phyloP scores from a whole-genome alignment of 805 yeast species.

The Torulaspora microellipsoides region DNA sequence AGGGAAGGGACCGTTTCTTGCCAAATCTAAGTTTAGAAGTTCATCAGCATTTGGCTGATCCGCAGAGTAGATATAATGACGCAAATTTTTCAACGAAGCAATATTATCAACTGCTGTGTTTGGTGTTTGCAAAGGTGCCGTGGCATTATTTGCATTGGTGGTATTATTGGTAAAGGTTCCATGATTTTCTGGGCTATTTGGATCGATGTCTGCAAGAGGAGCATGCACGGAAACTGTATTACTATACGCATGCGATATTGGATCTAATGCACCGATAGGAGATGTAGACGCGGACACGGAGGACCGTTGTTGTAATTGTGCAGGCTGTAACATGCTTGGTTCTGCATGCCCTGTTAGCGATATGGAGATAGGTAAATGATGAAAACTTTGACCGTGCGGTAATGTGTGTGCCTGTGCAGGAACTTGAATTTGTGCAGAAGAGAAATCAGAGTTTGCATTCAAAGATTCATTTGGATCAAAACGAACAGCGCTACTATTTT shows the following conservation, averaged over 20 bases:
- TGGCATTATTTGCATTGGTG: constrained; percentile 4
- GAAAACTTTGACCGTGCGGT: constrained; percentile 8
- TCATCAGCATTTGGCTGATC: constrained; percentile 28
- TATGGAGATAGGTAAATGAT: constrained; percentile 21
- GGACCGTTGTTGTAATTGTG: constrained; percentile 7
- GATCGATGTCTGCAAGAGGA: constrained; percentile 8
- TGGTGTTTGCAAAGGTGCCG: constrained; percentile 5
- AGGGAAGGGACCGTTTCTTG: constrained; percentile 21
- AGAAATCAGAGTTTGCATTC: constrained; percentile 3
- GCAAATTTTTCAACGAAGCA: constrained; percentile 26
- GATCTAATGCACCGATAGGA: constrained; percentile 9
- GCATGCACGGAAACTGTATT: constrained; percentile 1
- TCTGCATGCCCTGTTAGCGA: constrained; percentile 15
- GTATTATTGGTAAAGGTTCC: constrained; percentile 1
- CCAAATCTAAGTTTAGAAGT: constrained; percentile 25
- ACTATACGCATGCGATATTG: constrained; percentile 3
- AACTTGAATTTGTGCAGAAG: constrained; percentile 4
- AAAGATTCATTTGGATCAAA: neutral
- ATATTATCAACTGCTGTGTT: constrained; percentile 9
- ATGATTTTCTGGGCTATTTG: constrained; percentile 7
- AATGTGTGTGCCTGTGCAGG: constrained; percentile 10
- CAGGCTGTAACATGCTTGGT: neutral
- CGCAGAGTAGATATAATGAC: constrained; percentile 36
- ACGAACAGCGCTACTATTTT: constrained; percentile 3
- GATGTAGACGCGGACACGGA: constrained; percentile 12